phyloP scores from a whole-genome alignment of 352 stramenopile genomes.

The Pythium dissimile region DNA sequence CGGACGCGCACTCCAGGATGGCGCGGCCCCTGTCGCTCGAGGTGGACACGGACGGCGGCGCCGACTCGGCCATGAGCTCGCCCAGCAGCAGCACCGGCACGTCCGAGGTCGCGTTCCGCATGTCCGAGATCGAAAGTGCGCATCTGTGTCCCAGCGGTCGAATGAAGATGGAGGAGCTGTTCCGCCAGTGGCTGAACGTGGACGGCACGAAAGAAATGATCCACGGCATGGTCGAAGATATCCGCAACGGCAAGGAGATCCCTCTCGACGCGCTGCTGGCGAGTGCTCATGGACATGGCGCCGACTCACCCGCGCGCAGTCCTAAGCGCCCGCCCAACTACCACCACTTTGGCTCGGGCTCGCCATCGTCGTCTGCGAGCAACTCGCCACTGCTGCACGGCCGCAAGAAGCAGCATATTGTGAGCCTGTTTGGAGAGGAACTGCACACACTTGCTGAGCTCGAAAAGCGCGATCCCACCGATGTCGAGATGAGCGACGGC shows the following conservation, averaged over 20 bases:
- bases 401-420: conserved; percentile 58
- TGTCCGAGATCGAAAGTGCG: conserved; percentile 81
- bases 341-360: conserved; percentile 45
- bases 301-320: conserved; percentile 62
- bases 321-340: conserved; percentile 82
- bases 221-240: conserved; percentile 70
- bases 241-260: conserved; percentile 72
- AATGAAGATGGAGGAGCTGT: conserved; percentile 88
- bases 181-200: conserved; percentile 84
- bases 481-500: conserved; percentile 40
- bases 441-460: conserved; percentile 48
- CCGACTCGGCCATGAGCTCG: conserved; percentile 60
- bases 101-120: conserved; percentile 45
- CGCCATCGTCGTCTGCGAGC: conserved; percentile 21
- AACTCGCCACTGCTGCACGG: conserved; percentile 39
- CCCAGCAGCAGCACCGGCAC: conserved; percentile 36
- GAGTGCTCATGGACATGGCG: conserved; percentile 12
- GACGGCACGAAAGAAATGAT: conserved; percentile 86
- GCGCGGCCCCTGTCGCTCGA: conserved; percentile 36
- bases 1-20: no score
- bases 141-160: conserved; percentile 72
- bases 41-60: conserved; percentile 33
- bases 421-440: conserved; percentile 78
- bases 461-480: conserved; percentile 35
- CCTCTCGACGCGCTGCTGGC: conserved; percentile 32